phyloP scores from a whole-genome alignment of 805 yeast genomes.

The Blastobotrys muscicola region DNA sequence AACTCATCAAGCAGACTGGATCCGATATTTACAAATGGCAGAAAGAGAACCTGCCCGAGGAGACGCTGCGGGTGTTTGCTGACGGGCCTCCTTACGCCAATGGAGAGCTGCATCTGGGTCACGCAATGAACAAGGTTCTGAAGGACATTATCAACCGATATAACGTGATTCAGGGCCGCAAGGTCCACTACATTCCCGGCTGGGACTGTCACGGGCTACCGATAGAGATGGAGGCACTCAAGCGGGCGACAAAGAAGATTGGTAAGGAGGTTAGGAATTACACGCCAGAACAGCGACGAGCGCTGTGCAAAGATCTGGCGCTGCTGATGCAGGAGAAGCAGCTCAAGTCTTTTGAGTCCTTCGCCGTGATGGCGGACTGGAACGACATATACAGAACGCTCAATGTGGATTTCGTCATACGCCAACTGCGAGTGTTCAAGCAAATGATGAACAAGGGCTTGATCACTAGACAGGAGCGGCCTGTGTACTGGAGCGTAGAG shows the following conservation, averaged over 20 bases:
- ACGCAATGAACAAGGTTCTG: conserved; percentile 78
- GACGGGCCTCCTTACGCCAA: conserved; percentile 99
- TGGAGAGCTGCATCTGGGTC: conserved; percentile 87
- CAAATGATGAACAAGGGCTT: conserved; percentile 55
- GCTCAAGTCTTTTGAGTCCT: conserved; percentile 48
- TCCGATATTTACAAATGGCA: conserved; percentile 62
- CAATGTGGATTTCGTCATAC: conserved; percentile 56
- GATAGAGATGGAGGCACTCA: conserved; percentile 77
- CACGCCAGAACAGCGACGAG: conserved; percentile 47
- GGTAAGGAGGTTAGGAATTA: conserved; percentile 18
- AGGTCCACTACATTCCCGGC: conserved; percentile 74
- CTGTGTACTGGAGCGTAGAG: conserved; percentile 97
- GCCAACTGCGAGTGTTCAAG: conserved; percentile 65
- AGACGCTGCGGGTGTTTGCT: conserved; percentile 49
- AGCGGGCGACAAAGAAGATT: conserved; percentile 33
- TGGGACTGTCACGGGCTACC: conserved; percentile 99
- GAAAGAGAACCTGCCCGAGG: conserved; percentile 21
- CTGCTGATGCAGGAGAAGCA: conserved; percentile 55
- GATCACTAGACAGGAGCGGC: conserved; percentile 78
- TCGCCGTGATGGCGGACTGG: conserved; percentile 84
- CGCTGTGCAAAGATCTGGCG: conserved; percentile 64
- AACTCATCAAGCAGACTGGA: conserved; percentile 9
- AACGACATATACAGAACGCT: conserved; percentile 52
- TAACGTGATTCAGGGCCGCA: conserved; percentile 52
- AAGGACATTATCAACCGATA: conserved; percentile 79